phyloP scores from a whole-genome alignment of 202 grass and related monocot genomes.

The Dendrocalamus latiflorus region DNA sequence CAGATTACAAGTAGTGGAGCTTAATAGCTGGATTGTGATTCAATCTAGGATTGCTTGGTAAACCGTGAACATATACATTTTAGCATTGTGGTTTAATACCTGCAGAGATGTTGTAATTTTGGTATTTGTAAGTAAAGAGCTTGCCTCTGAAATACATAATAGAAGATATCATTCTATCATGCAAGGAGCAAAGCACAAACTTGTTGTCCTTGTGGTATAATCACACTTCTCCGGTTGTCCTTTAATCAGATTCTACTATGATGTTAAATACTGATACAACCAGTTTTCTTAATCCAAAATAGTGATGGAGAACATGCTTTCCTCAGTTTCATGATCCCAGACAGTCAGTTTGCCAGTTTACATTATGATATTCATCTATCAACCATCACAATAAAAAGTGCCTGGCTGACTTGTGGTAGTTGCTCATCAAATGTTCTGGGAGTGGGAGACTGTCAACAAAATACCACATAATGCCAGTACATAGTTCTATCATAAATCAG shows the following conservation, averaged over 20 bases:
- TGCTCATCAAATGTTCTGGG: not conserved
- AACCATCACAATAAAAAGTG: not conserved
- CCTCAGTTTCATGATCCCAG: not conserved
- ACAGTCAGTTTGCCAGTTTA: not conserved
- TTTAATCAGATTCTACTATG: not conserved
- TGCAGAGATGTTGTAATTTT: not conserved
- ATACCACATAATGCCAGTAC: not conserved
- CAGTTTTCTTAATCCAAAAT: slow-evolving; percentile 1
- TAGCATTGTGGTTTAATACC: not conserved
- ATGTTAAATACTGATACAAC: not conserved
- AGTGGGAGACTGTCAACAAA: not conserved
- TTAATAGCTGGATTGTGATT: not conserved
- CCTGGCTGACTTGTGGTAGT: not conserved
- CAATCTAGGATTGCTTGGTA: not conserved
- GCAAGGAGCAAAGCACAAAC: not conserved
- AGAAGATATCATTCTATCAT: not conserved
- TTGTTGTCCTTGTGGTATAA: not conserved
- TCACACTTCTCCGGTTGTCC: not conserved
- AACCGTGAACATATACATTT: not conserved
- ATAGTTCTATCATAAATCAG: not conserved
- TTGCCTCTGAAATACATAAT: not conserved
- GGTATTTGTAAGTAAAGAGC: not conserved
- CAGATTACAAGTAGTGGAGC: not conserved
- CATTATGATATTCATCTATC: not conserved
- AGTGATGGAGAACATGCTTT: not conserved